These are phyloP conservation scores for Ulota crispa DNA, from an alignment of 225 moss, liverwort and hornwort genomes.

Conservation along the genomic window DNA sequence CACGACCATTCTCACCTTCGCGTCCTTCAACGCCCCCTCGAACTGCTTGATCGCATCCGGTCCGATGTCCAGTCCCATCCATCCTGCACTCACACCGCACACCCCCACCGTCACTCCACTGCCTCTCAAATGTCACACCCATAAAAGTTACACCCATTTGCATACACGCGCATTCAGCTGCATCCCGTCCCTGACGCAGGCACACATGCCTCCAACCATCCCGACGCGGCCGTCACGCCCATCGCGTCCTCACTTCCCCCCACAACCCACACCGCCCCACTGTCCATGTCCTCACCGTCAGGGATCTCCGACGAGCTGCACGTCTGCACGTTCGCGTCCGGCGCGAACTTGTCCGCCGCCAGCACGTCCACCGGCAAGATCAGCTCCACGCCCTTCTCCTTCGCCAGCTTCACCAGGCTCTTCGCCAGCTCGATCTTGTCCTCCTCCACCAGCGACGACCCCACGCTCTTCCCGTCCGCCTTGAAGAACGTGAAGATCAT, in stretches of 20 bases:
- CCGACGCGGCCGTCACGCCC: neutral
- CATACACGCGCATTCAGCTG: too few relatives aligned
- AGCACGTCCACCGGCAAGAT: slow-evolving; percentile 79
- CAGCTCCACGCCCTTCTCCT: slow-evolving; percentile 86
- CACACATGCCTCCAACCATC: neutral
- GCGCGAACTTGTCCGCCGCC: slow-evolving; percentile 69
- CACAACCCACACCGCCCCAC: neutral
- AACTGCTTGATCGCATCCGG: slow-evolving; percentile 84
- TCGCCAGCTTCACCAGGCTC: slow-evolving; percentile 56
- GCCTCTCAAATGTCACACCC: too few relatives aligned
- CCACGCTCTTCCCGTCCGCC: slow-evolving; percentile 64
- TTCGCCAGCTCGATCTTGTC: slow-evolving; percentile 84
- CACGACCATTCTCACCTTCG: slow-evolving; percentile 46
- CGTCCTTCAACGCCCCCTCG: slow-evolving; percentile 61
- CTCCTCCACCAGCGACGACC: slow-evolving; percentile 77
- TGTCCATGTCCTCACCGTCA: slow-evolving; percentile 48
- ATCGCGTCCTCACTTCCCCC: neutral
- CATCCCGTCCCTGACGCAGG: neutral
- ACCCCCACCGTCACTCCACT: neutral
- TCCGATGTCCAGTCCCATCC: slow-evolving; percentile 88
- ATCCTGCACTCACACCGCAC: slow-evolving; percentile 45
- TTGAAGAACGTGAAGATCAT: slow-evolving; percentile 94
- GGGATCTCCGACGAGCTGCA: slow-evolving; percentile 58
- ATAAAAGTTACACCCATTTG: too few relatives aligned
- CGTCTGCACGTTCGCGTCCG: slow-evolving; percentile 54